Evolutionary conservation across 345 rosid genomes (phyloP).

Genomic region (Populus alba): DNA sequence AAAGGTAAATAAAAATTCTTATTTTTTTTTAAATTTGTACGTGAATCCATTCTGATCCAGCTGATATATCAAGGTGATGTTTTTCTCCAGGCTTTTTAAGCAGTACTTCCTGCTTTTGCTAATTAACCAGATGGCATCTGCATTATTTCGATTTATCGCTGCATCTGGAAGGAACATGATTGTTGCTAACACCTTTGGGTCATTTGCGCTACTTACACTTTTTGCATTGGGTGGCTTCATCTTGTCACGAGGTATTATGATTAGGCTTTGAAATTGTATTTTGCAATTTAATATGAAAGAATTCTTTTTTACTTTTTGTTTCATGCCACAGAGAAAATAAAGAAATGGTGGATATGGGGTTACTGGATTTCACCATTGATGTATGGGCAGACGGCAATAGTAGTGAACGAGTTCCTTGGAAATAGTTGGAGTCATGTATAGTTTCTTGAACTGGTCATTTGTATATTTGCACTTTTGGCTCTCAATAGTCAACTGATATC

Average conservation of each 20-base stretch:
- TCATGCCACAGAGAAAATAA: constrained; percentile 47
- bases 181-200: constrained; percentile 59
- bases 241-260: constrained; percentile 50
- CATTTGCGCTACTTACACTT: constrained; percentile 44
- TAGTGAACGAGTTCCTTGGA: constrained; percentile 68
- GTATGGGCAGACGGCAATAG: constrained; percentile 76
- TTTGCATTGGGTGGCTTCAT: constrained; percentile 64
- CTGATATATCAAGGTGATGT: neutral
- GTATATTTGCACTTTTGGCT: neutral
- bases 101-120: constrained; percentile 56
- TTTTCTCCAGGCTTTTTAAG: constrained; percentile 48
- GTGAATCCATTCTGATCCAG: neutral
- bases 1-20: constrained; percentile 42
- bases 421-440: constrained; percentile 52
- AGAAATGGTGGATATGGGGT: constrained; percentile 93
- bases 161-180: constrained; percentile 61
- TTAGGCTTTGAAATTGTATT: neutral
- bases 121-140: constrained; percentile 63
- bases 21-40: neutral
- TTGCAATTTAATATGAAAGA: neutral
- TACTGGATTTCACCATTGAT: constrained; percentile 78
- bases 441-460: constrained; percentile 1
- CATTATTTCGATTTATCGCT: constrained; percentile 53
- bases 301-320: neutral
- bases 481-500: neutral